Evolutionary conservation across 768 basidiomycete species (phyloP), one percentile per base, ranked within the genome.

Genomic region (Polyporus arcularius): DNA sequence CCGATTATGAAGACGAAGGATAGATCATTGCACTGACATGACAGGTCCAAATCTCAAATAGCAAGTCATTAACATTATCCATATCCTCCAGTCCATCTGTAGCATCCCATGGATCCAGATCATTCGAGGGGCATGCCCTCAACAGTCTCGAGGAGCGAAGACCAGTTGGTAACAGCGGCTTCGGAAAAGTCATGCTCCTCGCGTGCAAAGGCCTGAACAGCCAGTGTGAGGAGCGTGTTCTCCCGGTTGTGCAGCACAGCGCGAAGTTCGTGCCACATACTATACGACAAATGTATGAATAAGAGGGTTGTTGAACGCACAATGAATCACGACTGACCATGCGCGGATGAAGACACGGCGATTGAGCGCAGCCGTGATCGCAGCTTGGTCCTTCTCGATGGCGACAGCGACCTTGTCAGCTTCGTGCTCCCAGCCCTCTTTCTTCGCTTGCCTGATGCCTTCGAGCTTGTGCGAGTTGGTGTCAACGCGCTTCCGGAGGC

Each of bases 261-360:
- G 26, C 92, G 86, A n/a, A 96, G 80, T 73, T 98, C 95, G 68
- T 96, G 92, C 94, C 95, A 98, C 83, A 97, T 85, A 65, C 95
- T 94, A 66, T 26, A 35, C 32, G 12, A 45, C 14, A 21, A 2
- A 21, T 55, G n/a, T 41, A 48, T 54, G 16, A 45, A 40, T 47
- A 46, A 55, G 42, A 5, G 14, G 12, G 31, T 21, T 40, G 21
- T 38, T n/a, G 55, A 16, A 15, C 5, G 40, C 10, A 39, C 30
- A 31, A 7, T 46, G 14, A 8, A 32, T 18, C 15, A 54, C 47
- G 4, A 71, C 86, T 68, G 68, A 94, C 92, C 88, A 92, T 57
- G 90, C 89, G 55, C 92, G 87, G 59, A 96, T 89, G 70, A 95
- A 97, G 10, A 95, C 85, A 18, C 96, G 80, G 54, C 96, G 78